Evolutionary conservation across 108 stramenopile genomes (phyloP), one percentile per base, ranked within the genome.

Genomic region (Bacterosira constricta): DNA sequence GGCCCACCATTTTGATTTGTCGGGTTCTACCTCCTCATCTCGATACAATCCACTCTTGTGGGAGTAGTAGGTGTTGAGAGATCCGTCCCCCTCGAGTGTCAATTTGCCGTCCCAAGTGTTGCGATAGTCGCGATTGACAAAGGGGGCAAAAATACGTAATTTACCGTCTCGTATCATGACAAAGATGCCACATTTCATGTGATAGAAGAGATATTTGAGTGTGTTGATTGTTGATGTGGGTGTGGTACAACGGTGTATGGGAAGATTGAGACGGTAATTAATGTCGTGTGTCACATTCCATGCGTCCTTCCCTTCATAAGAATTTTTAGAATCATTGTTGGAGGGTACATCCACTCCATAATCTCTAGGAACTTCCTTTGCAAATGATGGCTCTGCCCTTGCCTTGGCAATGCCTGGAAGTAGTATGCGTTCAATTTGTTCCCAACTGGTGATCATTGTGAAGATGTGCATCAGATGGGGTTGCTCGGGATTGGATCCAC

Each of bases 161-260:
- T 92, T 74, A 35, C 84, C 85, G 69, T 96, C 73, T 18, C 94
- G 93, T 34, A 99, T 95, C 92, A 94, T 90, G 51, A 99, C 97
- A 71, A 89, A 97, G 47, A 99, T 98, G 25, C 99, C 99, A 73
- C 98, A 99, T 66, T 97, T 97, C 99, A 99, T 99, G 83, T 99
- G 99, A 83, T 90, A 81, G 66, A 97, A 99, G 26, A 98, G 88
- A 81, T 99, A 99, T 61, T 88, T 87, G 53, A 99, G 86, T 1
- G 97, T 96, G 79, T 93, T 95, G 25, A 82, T 61, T 2, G 90
- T 90, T 4, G 83, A 85, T 23, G 37, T 71, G 9, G 91, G 89
- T 25, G 88, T 95, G 23, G 86, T 93, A 39, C 87, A 90, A 47
- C 82, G 76, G 72, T 95, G 94, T 77, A 95, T 86, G 32, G 94